A percentile compares a stretch with the other conserved stretches of the same genome.
These are phyloP conservation scores for Boletus subcaerulescens DNA, from an alignment of 768 basidiomycete genomes.

Conservation along the genomic window DNA sequence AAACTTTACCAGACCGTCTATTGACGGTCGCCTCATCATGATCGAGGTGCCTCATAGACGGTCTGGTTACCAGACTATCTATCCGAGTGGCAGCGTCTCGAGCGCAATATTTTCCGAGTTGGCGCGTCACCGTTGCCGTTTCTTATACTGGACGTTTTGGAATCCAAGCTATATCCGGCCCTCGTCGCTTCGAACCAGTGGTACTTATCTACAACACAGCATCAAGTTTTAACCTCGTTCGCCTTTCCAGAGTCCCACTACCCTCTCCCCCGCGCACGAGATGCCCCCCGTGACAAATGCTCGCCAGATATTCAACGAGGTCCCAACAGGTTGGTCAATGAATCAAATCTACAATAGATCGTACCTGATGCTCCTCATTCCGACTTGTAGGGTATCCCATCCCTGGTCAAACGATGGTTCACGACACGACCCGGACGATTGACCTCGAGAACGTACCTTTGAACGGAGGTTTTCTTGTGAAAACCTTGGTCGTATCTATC, in stretches of 20 bases:
- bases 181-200: background rate
- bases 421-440: slow-evolving; percentile 2
- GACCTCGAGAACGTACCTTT: background rate
- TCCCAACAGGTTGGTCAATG: background rate
- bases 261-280: no score
- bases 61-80: no score
- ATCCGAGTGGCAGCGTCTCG: no score
- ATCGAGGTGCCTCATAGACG: no score
- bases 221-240: background rate
- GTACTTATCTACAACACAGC: background rate
- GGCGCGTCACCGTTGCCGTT: no score
- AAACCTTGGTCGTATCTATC: slow-evolving; percentile 1
- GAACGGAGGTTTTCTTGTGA: slow-evolving; percentile 4
- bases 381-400: background rate
- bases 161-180: background rate
- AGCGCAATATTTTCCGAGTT: no score
- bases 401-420: background rate
- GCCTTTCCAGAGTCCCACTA: background rate
- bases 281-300: slow-evolving; percentile 2
- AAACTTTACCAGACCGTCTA: no score
- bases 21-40: no score
- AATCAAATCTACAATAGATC: background rate
- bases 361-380: background rate
- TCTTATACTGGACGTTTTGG: no score
- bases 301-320: background rate